Conservation (phyloP, 305 asterid genomes). For the Solanum hybrid region DNA sequence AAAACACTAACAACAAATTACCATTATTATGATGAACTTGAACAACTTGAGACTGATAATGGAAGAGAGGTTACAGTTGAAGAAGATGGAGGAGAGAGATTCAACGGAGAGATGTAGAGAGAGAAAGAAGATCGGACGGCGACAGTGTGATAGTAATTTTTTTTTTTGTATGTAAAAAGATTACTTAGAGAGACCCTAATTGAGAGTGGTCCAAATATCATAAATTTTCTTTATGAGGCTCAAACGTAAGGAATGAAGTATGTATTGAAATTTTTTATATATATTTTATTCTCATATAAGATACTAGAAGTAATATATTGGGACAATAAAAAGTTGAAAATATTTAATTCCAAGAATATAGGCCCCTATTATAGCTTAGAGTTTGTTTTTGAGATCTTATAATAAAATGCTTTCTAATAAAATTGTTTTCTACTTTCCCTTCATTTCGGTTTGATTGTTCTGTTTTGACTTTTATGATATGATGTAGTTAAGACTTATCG, state of each 20-base stretch:
- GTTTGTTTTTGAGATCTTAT: neutral
- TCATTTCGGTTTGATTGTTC: no score
- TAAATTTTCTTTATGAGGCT: neutral
- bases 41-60: neutral
- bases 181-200: neutral
- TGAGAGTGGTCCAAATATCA: neutral
- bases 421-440: neutral
- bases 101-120: slow-evolving; percentile 2
- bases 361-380: neutral
- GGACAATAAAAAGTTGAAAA: neutral
- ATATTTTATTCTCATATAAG: neutral
- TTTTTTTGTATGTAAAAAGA: neutral
- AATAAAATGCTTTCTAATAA: neutral
- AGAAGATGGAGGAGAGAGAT: neutral
- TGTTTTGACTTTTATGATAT: no score
- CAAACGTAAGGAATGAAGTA: neutral
- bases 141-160: neutral
- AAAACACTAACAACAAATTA: neutral
- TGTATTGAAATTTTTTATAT: neutral
- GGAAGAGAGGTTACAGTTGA: neutral
- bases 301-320: neutral
- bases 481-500: no score
- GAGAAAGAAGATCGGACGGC: slow-evolving; percentile 8
- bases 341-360: neutral
- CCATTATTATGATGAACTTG: neutral